These are phyloP conservation scores for Cordyceps cateniannulata DNA, from an alignment of 2,329 filamentous ascomycete species.

Conservation along the genomic window DNA sequence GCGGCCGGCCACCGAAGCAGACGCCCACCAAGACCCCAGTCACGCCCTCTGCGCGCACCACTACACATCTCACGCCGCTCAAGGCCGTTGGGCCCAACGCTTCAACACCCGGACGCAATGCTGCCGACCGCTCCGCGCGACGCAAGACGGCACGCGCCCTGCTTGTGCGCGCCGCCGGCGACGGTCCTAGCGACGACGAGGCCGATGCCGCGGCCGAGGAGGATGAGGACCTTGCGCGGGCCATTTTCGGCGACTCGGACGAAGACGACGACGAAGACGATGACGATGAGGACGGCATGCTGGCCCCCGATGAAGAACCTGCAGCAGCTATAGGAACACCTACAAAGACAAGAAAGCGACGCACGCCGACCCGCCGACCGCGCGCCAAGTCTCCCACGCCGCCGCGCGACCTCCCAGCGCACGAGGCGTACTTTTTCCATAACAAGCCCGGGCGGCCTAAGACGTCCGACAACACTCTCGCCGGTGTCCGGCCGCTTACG, in stretches of 20 bases:
- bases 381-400: slow-evolving; percentile 63
- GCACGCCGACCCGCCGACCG: slow-evolving; percentile 16
- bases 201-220: slow-evolving; percentile 62
- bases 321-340: slow-evolving; percentile 27
- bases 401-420: slow-evolving; percentile 72
- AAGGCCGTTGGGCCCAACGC: slow-evolving; percentile 28
- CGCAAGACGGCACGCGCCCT: slow-evolving; percentile 76
- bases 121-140: slow-evolving; percentile 78
- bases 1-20: slow-evolving; percentile 26
- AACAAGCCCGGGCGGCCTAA: slow-evolving; percentile 75
- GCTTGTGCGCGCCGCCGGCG: slow-evolving; percentile 63
- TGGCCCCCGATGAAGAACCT: slow-evolving; percentile 5
- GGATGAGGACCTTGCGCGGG: slow-evolving; percentile 46
- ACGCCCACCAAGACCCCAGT: slow-evolving; percentile 21
- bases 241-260: slow-evolving; percentile 54
- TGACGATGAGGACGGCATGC: slow-evolving; percentile 14
- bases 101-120: slow-evolving; percentile 57
- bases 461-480: slow-evolving; percentile 80
- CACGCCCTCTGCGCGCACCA: slow-evolving; percentile 27
- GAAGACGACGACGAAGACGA: slow-evolving; percentile 17
- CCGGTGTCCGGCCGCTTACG: slow-evolving; percentile 67
- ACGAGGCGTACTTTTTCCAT: slow-evolving; percentile 91
- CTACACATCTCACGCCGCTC: slow-evolving; percentile 32
- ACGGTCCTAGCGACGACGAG: slow-evolving; percentile 62
- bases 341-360: slow-evolving; percentile 30